Percentiles rank a stretch among this genome's conserved stretches.
Conservation (phyloP, 768 basidiomycete species). For the Lactarius deliciosus region DNA sequence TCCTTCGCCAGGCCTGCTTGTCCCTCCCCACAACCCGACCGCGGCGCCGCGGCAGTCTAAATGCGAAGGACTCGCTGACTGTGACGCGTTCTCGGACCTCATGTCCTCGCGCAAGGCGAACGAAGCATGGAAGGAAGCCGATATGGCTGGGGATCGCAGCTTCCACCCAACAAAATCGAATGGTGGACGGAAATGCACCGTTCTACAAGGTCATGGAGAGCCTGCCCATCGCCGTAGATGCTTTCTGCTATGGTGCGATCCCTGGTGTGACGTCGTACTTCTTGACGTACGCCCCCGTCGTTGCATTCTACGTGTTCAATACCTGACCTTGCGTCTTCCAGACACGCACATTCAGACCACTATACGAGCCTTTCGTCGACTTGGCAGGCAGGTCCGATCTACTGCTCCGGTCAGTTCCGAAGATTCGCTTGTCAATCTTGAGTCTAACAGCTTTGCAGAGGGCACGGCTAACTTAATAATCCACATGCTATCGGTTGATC, state of each 20-base stretch:
- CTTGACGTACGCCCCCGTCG: slow-evolving; percentile 59
- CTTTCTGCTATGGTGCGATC: slow-evolving; percentile 91
- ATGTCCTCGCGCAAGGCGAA: slow-evolving; percentile 87
- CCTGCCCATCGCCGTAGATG: slow-evolving; percentile 97
- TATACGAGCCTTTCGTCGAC: slow-evolving; percentile 87
- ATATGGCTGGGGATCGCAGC: slow-evolving; percentile 48
- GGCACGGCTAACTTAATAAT: slow-evolving; percentile 89
- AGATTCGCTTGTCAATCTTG: slow-evolving; percentile 5
- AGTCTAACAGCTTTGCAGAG: slow-evolving; percentile 38
- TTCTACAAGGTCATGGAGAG: slow-evolving; percentile 99
- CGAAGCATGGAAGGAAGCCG: slow-evolving; percentile 82
- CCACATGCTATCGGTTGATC: slow-evolving; percentile 87
- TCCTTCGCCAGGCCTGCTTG: too few species aligned
- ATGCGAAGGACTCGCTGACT: too few species aligned
- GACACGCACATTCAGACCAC: slow-evolving; percentile 96
- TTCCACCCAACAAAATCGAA: slow-evolving; percentile 48
- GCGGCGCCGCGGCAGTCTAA: background rate
- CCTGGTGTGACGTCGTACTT: slow-evolving; percentile 90
- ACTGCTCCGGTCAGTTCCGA: slow-evolving; percentile 65
- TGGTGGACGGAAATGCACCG: slow-evolving; percentile 68
- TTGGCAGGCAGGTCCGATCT: slow-evolving; percentile 92
- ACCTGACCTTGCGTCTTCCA: slow-evolving; percentile 34
- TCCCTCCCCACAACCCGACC: background rate
- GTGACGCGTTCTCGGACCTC: slow-evolving; percentile 36
- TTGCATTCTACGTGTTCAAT: background rate